Conservation (phyloP, 805 yeast genomes). For the Wickerhamiella domercqiae region DNA sequence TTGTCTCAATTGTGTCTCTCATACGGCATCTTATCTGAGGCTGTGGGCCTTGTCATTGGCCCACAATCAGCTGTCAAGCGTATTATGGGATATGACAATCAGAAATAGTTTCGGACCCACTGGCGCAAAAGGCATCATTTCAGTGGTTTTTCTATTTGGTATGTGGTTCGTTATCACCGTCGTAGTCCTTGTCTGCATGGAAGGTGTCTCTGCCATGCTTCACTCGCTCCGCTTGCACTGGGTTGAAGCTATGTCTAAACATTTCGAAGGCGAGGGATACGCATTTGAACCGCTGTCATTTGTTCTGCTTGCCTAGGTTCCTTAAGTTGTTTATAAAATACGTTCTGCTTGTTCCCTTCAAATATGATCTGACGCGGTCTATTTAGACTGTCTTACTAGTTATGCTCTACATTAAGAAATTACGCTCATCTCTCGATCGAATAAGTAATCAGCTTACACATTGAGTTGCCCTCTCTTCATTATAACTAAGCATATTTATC, state of each 20-base stretch:
- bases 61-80: slow-evolving; percentile 87
- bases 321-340: too few species aligned
- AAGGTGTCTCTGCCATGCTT: slow-evolving; percentile 97
- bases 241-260: slow-evolving; percentile 99
- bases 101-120: slow-evolving; percentile 58
- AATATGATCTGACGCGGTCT: too few species aligned
- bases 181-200: slow-evolving; percentile 87
- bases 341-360: too few species aligned
- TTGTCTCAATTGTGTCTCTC: slow-evolving; percentile 91
- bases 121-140: slow-evolving; percentile 50
- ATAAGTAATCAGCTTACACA: too few species aligned
- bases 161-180: slow-evolving; percentile 93
- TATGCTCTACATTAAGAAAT: too few species aligned
- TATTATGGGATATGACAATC: slow-evolving; percentile 92
- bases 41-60: slow-evolving; percentile 96
- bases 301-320: too few species aligned
- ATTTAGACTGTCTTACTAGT: too few species aligned
- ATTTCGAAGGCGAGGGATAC: slow-evolving; percentile 92
- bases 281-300: slow-evolving; percentile 78
- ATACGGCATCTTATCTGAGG: slow-evolving; percentile 91
- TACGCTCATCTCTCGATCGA: too few species aligned
- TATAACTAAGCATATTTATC: too few species aligned
- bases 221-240: slow-evolving; percentile 94
- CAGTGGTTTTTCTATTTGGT: slow-evolving; percentile 65
- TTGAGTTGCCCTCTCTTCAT: too few species aligned